Conservation (phyloP, 805 yeast species). For the Pichia nanzhaoensis region DNA sequence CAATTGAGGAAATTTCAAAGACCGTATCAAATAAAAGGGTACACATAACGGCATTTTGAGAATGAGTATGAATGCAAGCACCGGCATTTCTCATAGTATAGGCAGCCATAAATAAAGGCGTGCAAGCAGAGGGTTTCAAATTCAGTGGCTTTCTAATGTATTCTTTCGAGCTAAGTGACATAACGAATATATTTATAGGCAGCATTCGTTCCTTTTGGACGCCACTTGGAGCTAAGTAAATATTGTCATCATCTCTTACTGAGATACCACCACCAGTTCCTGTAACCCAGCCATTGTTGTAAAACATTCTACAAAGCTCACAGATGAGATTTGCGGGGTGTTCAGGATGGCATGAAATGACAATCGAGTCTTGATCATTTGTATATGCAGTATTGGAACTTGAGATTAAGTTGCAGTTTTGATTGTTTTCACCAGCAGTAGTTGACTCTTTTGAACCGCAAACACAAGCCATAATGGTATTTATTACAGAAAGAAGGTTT, state of each 20-base stretch:
- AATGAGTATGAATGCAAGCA: constrained; percentile 93
- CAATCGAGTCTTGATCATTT: neutral
- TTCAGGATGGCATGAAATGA: constrained; percentile 18
- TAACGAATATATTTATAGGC: constrained; percentile 77
- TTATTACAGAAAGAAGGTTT: too few relatives aligned
- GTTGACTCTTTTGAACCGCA: too few relatives aligned
- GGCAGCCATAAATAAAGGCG: constrained; percentile 78
- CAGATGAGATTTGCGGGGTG: constrained; percentile 87
- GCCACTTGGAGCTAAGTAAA: constrained; percentile 90
- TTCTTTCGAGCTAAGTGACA: constrained; percentile 45
- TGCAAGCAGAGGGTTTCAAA: constrained; percentile 88
- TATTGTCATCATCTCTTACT: constrained; percentile 48
- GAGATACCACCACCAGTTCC: constrained; percentile 97
- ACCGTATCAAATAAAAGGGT: constrained; percentile 63
- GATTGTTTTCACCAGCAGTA: too few relatives aligned
- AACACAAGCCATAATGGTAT: too few relatives aligned
- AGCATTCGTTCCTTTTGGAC: constrained; percentile 86
- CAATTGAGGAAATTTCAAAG: constrained; percentile 73
- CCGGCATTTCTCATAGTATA: constrained; percentile 65
- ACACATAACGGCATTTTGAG: constrained; percentile 79
- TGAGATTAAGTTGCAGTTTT: too few relatives aligned
- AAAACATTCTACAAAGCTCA: constrained; percentile 70
- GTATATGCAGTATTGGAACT: neutral
- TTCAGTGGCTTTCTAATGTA: constrained; percentile 55
- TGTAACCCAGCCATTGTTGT: constrained; percentile 81